Evolutionary conservation across 768 basidiomycete genomes (phyloP), one percentile per base, ranked within the genome.

Genomic region (Pleurotus djamor): DNA sequence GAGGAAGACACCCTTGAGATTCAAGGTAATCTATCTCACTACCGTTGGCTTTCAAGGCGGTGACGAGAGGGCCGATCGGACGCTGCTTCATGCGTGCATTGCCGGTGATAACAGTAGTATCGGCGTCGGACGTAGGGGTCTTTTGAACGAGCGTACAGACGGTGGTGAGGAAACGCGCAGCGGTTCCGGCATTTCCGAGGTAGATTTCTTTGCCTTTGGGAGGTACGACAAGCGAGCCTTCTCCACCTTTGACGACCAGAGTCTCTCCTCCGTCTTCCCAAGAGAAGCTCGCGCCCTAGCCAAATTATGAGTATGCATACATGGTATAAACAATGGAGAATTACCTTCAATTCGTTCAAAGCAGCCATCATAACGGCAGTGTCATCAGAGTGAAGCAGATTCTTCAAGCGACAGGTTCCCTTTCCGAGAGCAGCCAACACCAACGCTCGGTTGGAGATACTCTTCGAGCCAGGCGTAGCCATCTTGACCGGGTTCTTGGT

Each of bases 321-420:
- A 41, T 41, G n/a, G n/a, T n/a, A n/a, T n/a, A n/a, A n/a, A n/a
- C n/a, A n/a, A n/a, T n/a, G n/a, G n/a, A n/a, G n/a, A n/a, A n/a
- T n/a, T 37, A 91, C 94, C 79, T 95, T 89, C 62, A 99, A 84
- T 55, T 94, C 92, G 45, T 85, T 77, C 34, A 98, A 80, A 36
- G 96, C 96, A 3, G 88, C 80, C 95, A 98, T 98, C 97, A 99
- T 99, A 56, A 99, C 96, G 65, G 96, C 94, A 0, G 97, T 99
- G 69, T 99, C 96, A 67, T 98, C 96, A 3, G 95, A 97, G 69
- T 98, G 96, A 37, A 99, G 79, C 5, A 99, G 75, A 66, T 99
- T 99, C 72, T 79, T 88, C 58, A 99, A 75, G 62, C 89, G 81
- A 73, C 96, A 97, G 0, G 89, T 92, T 1, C 96, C 97, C 48